Conservation (phyloP, 2,329 filamentous ascomycete species). For the Paecilomyces sp. region DNA sequence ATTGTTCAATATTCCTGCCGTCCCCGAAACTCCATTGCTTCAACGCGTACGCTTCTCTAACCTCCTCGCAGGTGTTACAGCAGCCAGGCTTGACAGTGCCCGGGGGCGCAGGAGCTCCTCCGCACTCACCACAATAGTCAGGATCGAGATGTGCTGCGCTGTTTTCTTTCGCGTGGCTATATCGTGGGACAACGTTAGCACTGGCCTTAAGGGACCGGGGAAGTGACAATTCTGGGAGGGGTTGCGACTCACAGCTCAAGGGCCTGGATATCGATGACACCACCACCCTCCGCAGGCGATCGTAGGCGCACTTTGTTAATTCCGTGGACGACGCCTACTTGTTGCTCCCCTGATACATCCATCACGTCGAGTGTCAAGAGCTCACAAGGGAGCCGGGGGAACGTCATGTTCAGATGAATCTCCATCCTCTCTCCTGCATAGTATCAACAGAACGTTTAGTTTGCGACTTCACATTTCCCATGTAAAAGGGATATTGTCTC, state of each 20-base stretch:
- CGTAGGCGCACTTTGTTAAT: conserved; percentile 82
- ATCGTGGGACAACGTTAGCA: not conserved
- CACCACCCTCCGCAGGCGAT: conserved; percentile 65
- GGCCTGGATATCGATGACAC: conserved; percentile 62
- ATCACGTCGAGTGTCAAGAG: conserved; percentile 95
- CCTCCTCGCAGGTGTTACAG: conserved; percentile 96
- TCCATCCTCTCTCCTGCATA: conserved; percentile 88
- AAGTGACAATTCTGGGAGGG: not conserved
- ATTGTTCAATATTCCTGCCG: conserved; percentile 91
- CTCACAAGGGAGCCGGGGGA: conserved; percentile 89
- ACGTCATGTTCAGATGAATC: conserved; percentile 95
- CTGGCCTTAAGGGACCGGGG: not conserved
- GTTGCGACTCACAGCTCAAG: conserved; percentile 54
- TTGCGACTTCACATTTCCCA: not conserved
- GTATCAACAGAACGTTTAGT: conserved; percentile 9
- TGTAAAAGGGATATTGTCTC: not conserved
- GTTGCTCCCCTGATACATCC: conserved; percentile 96
- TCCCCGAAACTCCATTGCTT: conserved; percentile 90
- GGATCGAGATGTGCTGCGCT: conserved; percentile 74
- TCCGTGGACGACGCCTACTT: conserved; percentile 88
- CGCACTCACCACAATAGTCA: conserved; percentile 88
- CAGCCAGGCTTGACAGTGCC: conserved; percentile 75
- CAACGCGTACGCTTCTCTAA: conserved; percentile 85
- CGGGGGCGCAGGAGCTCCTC: conserved; percentile 68
- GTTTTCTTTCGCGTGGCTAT: conserved; percentile 62